A percentile compares a stretch with the other conserved stretches of the same genome.
phyloP scores from a whole-genome alignment of 306 rosid species.

The Notholithocarpus densiflorus region DNA sequence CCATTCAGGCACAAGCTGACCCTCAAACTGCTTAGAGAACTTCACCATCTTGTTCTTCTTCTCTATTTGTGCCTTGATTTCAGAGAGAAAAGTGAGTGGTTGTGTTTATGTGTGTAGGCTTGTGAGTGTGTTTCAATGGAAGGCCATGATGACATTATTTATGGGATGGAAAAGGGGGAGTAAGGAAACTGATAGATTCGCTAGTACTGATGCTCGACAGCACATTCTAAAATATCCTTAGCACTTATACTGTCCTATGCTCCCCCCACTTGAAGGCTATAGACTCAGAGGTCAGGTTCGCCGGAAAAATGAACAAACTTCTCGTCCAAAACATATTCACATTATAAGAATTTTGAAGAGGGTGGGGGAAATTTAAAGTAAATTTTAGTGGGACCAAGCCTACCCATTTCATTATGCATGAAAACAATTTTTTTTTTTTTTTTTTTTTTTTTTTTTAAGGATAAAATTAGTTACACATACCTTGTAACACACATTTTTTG shows the following conservation, averaged over 20 bases:
- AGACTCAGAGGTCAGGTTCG: constrained; percentile 31
- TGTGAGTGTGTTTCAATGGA: constrained; percentile 55
- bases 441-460: background rate
- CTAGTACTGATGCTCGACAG: constrained; percentile 73
- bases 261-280: constrained; percentile 59
- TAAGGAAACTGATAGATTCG: constrained; percentile 36
- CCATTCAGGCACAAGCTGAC: constrained; percentile 96
- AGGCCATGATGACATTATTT: constrained; percentile 58
- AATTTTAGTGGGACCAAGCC: constrained; percentile 26
- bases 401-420: constrained; percentile 16
- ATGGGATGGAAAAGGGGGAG: constrained; percentile 41
- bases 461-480: too few relatives aligned
- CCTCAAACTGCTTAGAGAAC: constrained; percentile 92
- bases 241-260: constrained; percentile 57
- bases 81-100: constrained; percentile 13
- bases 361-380: constrained; percentile 48
- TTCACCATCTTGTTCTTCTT: constrained; percentile 61
- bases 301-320: constrained; percentile 54
- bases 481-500: too few relatives aligned
- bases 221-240: constrained; percentile 95
- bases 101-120: constrained; percentile 10
- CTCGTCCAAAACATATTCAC: constrained; percentile 39
- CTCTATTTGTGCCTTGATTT: constrained; percentile 2
- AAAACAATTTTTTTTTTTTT: background rate
- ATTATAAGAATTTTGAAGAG: constrained; percentile 54